These are phyloP conservation scores for Conoideocrella luteorostrata DNA, from an alignment of 2,329 filamentous ascomycete genomes.

Conservation along the genomic window DNA sequence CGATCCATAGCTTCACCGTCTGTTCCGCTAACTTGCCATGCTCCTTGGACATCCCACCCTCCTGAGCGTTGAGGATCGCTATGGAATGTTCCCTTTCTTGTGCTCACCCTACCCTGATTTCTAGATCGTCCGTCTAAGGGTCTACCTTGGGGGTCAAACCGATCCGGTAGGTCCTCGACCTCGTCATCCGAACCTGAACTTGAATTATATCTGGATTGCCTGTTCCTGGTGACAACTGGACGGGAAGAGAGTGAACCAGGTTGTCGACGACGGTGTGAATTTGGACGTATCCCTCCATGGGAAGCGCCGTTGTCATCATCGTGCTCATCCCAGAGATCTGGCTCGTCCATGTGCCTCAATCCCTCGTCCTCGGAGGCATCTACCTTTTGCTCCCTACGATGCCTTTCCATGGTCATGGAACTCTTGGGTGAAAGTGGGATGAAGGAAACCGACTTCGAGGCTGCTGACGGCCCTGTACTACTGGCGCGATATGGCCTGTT, in stretches of 20 bases:
- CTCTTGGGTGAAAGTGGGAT: conserved; percentile 45
- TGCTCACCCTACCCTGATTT: conserved; percentile 22
- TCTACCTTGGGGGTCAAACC: conserved; percentile 39
- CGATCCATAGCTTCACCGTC: conserved; percentile 35
- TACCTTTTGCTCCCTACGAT: conserved; percentile 30
- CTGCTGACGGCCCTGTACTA: not conserved
- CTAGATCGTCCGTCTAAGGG: conserved; percentile 26
- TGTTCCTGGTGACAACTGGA: conserved; percentile 16
- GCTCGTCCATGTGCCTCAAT: conserved; percentile 10
- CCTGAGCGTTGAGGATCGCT: conserved; percentile 25
- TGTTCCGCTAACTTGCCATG: conserved; percentile 40
- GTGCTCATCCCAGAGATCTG: conserved; percentile 14
- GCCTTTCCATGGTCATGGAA: conserved; percentile 36
- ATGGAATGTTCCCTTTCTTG: conserved; percentile 36
- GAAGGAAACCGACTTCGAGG: conserved; percentile 38
- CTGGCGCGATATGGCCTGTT: conserved; percentile 7
- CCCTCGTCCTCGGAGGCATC: conserved; percentile 16
- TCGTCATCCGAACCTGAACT: conserved; percentile 26
- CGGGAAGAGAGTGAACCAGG: conserved; percentile 30
- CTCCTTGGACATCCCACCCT: conserved; percentile 31
- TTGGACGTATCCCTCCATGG: conserved; percentile 7
- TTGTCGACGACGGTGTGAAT: conserved; percentile 19
- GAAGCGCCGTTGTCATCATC: conserved; percentile 14
- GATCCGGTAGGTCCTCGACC: conserved; percentile 39
- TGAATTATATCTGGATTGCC: conserved; percentile 8